Conservation (phyloP, 352 stramenopile species). For the Pythium aphanidermatum region DNA sequence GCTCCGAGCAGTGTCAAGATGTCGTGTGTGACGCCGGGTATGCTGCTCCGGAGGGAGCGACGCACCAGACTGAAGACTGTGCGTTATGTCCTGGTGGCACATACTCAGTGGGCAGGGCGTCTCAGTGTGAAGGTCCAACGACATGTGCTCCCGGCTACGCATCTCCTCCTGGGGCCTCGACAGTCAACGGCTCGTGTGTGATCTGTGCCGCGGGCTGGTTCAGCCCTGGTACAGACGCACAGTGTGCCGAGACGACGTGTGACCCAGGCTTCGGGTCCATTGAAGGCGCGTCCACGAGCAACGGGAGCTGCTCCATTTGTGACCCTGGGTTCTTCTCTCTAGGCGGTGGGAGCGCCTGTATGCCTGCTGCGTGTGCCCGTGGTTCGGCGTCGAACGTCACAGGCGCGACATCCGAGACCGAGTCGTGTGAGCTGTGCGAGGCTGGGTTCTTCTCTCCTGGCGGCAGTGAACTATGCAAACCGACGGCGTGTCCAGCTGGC, state of each 20-base stretch:
- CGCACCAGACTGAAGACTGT: conserved; percentile 27
- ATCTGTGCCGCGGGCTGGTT: conserved; percentile 27
- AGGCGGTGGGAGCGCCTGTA: conserved; percentile 23
- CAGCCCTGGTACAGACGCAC: conserved; percentile 19
- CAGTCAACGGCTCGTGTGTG: conserved; percentile 24
- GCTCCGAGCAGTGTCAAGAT: conserved; percentile 22
- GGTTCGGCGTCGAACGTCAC: conserved; percentile 25
- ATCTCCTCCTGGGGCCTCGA: conserved; percentile 25
- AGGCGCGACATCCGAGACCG: conserved; percentile 15
- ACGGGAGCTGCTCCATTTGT: conserved; percentile 24
- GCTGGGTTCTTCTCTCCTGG: conserved; percentile 25
- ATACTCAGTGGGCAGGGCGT: conserved; percentile 25
- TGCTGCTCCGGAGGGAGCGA: conserved; percentile 24
- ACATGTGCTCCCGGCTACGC: conserved; percentile 26
- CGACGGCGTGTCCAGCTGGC: conserved; percentile 28
- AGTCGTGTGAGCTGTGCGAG: conserved; percentile 27
- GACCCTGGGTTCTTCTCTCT: conserved; percentile 29
- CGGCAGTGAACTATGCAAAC: conserved; percentile 17
- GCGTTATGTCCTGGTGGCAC: conserved; percentile 23
- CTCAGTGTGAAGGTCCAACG: conserved; percentile 26
- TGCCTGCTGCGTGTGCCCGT: conserved; percentile 20
- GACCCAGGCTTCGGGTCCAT: conserved; percentile 26
- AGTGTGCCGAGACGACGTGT: conserved; percentile 28
- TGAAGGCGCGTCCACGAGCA: conserved; percentile 21
- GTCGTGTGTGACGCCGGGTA: conserved; percentile 25